phyloP scores from a whole-genome alignment of 331 rosid species.

The Cydonia oblonga region DNA sequence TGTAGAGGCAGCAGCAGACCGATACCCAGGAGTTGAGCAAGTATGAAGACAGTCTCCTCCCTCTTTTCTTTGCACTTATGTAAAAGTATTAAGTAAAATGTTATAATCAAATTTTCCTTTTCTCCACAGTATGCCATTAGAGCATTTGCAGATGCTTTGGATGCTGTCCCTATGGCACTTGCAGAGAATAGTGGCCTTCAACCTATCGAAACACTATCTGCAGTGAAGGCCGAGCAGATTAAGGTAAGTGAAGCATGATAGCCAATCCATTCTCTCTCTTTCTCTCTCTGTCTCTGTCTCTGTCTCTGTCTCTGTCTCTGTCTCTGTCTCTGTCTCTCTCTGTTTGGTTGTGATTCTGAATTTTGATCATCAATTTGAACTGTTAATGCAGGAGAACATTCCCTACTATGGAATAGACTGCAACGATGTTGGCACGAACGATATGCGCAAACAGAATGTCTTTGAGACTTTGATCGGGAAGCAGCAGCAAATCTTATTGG shows the following conservation, averaged over 20 bases:
- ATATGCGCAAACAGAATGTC: constrained; percentile 87
- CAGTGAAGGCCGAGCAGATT: constrained; percentile 87
- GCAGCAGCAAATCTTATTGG: constrained; percentile 85
- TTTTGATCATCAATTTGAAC: neutral
- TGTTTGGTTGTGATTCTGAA: neutral
- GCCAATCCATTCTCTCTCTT: neutral
- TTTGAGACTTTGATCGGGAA: constrained; percentile 89
- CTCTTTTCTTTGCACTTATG: neutral
- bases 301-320: neutral
- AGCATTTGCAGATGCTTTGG: constrained; percentile 93
- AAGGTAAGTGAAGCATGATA: constrained; percentile 35
- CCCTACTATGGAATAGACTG: constrained; percentile 79
- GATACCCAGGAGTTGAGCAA: constrained; percentile 92
- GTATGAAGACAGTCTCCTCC: constrained; percentile 20
- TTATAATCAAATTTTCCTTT: constrained; percentile 2
- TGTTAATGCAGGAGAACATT: constrained; percentile 56
- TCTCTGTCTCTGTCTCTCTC: neutral
- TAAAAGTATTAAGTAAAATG: neutral
- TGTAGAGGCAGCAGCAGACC: constrained; percentile 88
- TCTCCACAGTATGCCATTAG: constrained; percentile 81
- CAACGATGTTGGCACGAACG: constrained; percentile 83
- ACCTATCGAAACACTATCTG: constrained; percentile 87
- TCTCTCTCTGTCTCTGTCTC: neutral
- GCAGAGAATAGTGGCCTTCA: constrained; percentile 99
- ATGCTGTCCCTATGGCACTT: constrained; percentile 87